Conservation (phyloP, 2,329 filamentous ascomycete species). For the Trichothecium roseum region DNA sequence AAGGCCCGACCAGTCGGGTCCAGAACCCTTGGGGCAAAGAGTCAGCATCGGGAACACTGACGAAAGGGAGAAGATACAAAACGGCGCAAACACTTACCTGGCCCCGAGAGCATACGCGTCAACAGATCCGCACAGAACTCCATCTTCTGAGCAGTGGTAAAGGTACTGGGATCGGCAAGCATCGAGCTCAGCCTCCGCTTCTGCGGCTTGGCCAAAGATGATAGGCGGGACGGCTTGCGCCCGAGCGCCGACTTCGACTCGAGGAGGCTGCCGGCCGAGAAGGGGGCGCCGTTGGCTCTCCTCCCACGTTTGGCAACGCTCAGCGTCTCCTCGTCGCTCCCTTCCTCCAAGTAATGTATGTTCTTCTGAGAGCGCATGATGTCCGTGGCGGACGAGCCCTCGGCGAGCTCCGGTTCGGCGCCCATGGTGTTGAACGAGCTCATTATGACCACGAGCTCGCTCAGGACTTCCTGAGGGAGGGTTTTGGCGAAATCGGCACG, state of each 20-base stretch:
- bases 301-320: conserved; percentile 27
- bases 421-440: conserved; percentile 38
- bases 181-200: conserved; percentile 24
- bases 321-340: conserved; percentile 26
- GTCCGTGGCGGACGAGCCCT: conserved; percentile 11
- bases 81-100: conserved; percentile 29
- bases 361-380: conserved; percentile 26
- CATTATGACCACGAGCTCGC: conserved; percentile 53
- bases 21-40: conserved; percentile 45
- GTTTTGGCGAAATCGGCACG: conserved; percentile 49
- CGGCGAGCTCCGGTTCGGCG: conserved; percentile 14
- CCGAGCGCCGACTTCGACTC: conserved; percentile 14
- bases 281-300: conserved; percentile 19
- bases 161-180: conserved; percentile 18
- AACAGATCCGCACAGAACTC: conserved; percentile 49
- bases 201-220: conserved; percentile 21
- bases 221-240: conserved; percentile 14
- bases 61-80: background rate
- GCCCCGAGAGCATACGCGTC: conserved; percentile 49
- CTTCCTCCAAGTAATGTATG: conserved; percentile 37
- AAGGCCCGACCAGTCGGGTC: conserved; percentile 54
- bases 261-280: conserved; percentile 5
- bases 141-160: conserved; percentile 34
- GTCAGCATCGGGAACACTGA: no score
- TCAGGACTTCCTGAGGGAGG: conserved; percentile 51